A percentile compares a stretch with the other conserved stretches of the same genome.
Evolutionary conservation across 1,139 yeast species (phyloP).

Genomic region (Debaryomyces fabryi): DNA sequence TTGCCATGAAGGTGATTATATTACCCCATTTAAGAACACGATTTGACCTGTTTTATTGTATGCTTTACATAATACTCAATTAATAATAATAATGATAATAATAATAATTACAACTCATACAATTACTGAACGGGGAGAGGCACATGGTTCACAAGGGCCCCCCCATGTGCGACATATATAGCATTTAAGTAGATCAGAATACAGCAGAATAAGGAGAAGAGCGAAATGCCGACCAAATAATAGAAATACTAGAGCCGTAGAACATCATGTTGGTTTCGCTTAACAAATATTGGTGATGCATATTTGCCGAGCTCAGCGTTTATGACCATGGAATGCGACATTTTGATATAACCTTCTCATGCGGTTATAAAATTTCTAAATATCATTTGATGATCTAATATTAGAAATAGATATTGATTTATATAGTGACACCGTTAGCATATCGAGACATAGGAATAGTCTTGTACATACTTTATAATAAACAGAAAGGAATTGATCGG

Average conservation of each 20-base stretch:
- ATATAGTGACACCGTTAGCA: background rate
- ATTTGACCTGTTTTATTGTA: background rate
- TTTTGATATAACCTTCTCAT: background rate
- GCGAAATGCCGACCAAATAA: background rate
- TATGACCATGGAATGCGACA: constrained; percentile 1
- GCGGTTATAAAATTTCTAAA: background rate
- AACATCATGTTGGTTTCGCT: background rate
- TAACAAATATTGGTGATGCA: background rate
- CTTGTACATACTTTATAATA: background rate
- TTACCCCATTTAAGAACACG: background rate
- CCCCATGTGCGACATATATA: background rate
- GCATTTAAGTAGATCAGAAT: background rate
- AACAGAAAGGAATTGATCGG: background rate
- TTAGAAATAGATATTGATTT: background rate
- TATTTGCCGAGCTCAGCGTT: background rate
- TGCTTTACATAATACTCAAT: background rate
- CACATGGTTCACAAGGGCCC: background rate
- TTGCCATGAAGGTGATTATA: background rate
- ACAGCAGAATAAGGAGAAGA: background rate
- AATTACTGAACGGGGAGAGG: background rate
- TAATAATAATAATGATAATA: background rate
- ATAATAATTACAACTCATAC: background rate
- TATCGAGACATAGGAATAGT: background rate
- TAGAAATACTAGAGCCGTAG: background rate
- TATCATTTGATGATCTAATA: background rate